These are phyloP conservation scores for Jaltomata sinuosa DNA, from an alignment of 257 asterid genomes.

Conservation along the genomic window DNA sequence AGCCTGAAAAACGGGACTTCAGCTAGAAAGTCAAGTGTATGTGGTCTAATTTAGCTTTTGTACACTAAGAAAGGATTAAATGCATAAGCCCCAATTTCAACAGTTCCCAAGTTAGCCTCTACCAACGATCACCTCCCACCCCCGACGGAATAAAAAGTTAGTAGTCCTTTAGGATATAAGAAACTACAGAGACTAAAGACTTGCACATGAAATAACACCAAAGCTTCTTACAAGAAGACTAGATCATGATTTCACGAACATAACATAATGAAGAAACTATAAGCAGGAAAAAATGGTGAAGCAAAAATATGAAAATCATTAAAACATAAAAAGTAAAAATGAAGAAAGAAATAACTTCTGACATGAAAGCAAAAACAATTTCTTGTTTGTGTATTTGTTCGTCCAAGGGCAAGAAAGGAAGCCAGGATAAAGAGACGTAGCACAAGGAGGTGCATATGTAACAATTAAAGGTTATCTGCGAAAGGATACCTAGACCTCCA, in stretches of 20 bases:
- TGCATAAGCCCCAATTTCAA: neutral
- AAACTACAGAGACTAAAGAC: neutral
- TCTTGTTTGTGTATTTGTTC: neutral
- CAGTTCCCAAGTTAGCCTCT: neutral
- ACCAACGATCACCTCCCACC: neutral
- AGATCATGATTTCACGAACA: neutral
- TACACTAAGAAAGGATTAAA: neutral
- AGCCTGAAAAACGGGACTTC: neutral
- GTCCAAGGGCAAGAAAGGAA: neutral
- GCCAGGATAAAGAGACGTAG: neutral
- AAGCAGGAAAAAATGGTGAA: neutral
- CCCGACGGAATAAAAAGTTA: neutral
- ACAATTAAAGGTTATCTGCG: neutral
- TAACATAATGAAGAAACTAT: neutral
- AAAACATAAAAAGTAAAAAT: neutral
- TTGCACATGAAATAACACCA: neutral
- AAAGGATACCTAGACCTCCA: slow-evolving; percentile 79
- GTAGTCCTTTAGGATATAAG: neutral
- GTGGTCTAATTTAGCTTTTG: neutral
- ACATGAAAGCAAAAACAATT: neutral
- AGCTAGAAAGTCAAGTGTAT: neutral
- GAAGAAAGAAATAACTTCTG: neutral
- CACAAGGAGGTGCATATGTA: neutral
- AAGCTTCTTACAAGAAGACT: neutral
- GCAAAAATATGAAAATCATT: neutral